Evolutionary conservation across 2,329 filamentous ascomycete species (phyloP), one percentile per base, ranked within the genome.

Genomic region (Aspergillus quadricinctus): DNA sequence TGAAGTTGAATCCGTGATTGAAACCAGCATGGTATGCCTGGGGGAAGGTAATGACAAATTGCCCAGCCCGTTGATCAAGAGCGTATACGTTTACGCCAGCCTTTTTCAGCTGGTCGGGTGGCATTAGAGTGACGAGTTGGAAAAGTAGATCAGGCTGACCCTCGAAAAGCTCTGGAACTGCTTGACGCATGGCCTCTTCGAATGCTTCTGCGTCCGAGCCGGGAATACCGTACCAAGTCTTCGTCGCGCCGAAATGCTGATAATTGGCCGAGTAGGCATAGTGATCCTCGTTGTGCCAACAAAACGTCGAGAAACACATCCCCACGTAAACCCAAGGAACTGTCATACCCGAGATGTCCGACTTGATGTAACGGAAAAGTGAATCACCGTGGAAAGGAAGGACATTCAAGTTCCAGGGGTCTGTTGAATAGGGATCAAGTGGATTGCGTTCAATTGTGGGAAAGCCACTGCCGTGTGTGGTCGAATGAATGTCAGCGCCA

Each of bases 251-350:
- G 67, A 99, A 96, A 67, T 99, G 94, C 72, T 99, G 94, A 67
- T 97, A 99, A 64, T 99, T 99, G 52, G 94, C 89, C 0, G 94
- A 99, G 71, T 97, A 99, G 1, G 94, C 88, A 70, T 96, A 97
- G 69, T 99, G 94, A 68, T 99, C 94, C 69, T 99, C 94, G 61
- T 96, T 97, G 72, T 99, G 94, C 94, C 94, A 99, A 74, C 94
- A 99, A 69, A 99, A 99, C 0, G 94, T 97, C 0, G 94, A 99
- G 72, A 99, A 99, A 41, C 96, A 95, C 94, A 99, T 99, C 59
- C 94, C 94, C 3, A 99, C 94, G 69, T 99, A 99, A 3, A 99
- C 86, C 94, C 94, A 99, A 0, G 94, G 94, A 7, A 99, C 93
- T 0, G 94, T 99, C 94, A 99, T 99, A 40, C 94, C 94, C 1